Percentiles rank a stretch among this genome's conserved stretches.
Conservation (phyloP, 495 filamentous ascomycete species). For the Xylaria telfairii region DNA sequence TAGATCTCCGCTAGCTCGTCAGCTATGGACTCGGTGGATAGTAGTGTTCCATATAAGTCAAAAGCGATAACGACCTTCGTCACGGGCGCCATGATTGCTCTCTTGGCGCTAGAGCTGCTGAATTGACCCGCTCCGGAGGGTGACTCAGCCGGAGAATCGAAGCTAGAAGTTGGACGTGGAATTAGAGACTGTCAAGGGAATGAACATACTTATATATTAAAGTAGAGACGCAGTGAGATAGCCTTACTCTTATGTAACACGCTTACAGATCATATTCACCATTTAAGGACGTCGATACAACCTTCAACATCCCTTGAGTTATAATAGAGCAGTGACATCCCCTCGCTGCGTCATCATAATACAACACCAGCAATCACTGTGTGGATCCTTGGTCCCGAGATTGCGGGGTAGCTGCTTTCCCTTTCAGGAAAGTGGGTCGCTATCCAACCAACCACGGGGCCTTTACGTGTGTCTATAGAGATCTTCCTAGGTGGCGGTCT, state of each 20-base stretch:
- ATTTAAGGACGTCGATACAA: neutral
- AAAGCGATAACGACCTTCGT: constrained; percentile 61
- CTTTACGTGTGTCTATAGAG: neutral
- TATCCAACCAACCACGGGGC: neutral
- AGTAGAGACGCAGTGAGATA: neutral
- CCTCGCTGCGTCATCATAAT: neutral
- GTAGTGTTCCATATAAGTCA: constrained; percentile 76
- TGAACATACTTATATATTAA: constrained; percentile 3
- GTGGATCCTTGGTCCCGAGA: constrained; percentile 11
- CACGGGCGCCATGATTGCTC: constrained; percentile 28
- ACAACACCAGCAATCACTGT: neutral
- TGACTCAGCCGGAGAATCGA: constrained; percentile 17
- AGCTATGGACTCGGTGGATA: constrained; percentile 72
- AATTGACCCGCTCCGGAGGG: neutral
- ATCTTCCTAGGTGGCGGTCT: neutral
- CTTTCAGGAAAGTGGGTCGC: neutral
- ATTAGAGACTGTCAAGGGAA: neutral
- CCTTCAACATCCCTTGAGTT: neutral
- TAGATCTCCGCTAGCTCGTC: constrained; percentile 57
- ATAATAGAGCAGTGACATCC: neutral
- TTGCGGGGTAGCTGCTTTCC: constrained; percentile 12
- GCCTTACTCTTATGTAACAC: neutral
- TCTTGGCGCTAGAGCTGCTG: neutral
- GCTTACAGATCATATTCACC: neutral
- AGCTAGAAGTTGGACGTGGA: neutral